A percentile compares a stretch with the other conserved stretches of the same genome.
Evolutionary conservation across 495 filamentous ascomycete species (phyloP).

Genomic region (Talaromyces trachyspermus): DNA sequence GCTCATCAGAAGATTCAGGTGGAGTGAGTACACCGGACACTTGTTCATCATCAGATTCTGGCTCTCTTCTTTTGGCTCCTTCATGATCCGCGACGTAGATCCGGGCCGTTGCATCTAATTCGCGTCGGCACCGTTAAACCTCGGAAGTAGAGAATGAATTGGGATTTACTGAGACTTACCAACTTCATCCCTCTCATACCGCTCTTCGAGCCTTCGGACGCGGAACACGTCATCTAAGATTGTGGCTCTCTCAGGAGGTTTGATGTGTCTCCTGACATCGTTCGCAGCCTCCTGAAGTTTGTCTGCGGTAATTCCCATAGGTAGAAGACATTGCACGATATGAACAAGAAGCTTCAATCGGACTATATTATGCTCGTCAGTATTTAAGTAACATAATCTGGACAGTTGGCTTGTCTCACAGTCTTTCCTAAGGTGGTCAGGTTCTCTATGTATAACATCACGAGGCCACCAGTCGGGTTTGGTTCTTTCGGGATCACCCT

Average conservation of each 20-base stretch:
- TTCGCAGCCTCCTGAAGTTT: constrained; percentile 35
- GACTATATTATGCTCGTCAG: constrained; percentile 17
- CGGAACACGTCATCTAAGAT: constrained; percentile 47
- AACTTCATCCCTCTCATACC: constrained; percentile 44
- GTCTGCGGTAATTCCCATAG: constrained; percentile 29
- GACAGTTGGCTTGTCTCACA: constrained; percentile 42
- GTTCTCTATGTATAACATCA: constrained; percentile 62
- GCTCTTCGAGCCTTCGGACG: constrained; percentile 47
- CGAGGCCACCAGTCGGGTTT: constrained; percentile 81
- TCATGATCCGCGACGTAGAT: constrained; percentile 23
- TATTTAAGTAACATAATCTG: not conserved
- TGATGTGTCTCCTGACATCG: constrained; percentile 33
- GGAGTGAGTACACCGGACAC: constrained; percentile 8
- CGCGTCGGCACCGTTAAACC: constrained; percentile 3
- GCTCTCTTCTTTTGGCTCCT: constrained; percentile 3
- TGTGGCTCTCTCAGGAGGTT: constrained; percentile 20
- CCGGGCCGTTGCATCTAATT: constrained; percentile 26
- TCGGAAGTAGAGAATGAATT: too few relatives aligned
- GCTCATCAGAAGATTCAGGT: constrained; percentile 23
- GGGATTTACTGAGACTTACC: constrained; percentile 26
- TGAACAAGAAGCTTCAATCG: constrained; percentile 36
- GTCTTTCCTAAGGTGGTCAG: constrained; percentile 73
- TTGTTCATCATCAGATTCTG: constrained; percentile 5
- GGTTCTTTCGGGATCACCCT: constrained; percentile 45
- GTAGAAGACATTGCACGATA: constrained; percentile 37